Evolutionary conservation across 2,329 filamentous ascomycete genomes (phyloP).

Genomic region (Trichoderma koningii): DNA sequence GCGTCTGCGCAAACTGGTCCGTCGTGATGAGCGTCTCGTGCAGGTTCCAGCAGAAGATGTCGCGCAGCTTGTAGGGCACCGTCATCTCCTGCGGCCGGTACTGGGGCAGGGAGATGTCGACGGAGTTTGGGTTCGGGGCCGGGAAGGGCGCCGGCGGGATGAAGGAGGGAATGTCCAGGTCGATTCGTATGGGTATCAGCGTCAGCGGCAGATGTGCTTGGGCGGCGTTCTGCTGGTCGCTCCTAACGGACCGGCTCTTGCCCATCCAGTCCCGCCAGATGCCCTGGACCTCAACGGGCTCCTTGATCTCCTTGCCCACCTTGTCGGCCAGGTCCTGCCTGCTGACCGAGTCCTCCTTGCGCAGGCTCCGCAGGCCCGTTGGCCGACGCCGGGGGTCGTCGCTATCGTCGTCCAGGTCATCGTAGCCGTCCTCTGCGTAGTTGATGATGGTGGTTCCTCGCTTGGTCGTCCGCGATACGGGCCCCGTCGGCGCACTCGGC

Average conservation of each 20-base stretch:
- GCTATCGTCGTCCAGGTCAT: conserved; percentile 73
- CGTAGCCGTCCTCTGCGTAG: conserved; percentile 94
- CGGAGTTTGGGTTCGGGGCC: conserved; percentile 60
- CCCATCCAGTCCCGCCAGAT: conserved; percentile 97
- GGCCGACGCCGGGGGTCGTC: conserved; percentile 76
- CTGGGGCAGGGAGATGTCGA: conserved; percentile 73
- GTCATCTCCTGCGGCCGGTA: conserved; percentile 80
- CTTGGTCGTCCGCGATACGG: conserved; percentile 84
- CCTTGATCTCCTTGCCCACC: conserved; percentile 77
- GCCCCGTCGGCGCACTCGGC: conserved; percentile 65
- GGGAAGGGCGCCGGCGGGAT: conserved; percentile 66
- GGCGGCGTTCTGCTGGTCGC: conserved; percentile 62
- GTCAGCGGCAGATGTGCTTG: conserved; percentile 81
- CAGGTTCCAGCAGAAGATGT: conserved; percentile 97
- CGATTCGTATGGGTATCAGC: conserved; percentile 92
- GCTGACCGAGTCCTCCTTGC: conserved; percentile 70
- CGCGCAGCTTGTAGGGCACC: conserved; percentile 83
- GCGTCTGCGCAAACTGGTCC: conserved; percentile 87
- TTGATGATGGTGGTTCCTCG: conserved; percentile 95
- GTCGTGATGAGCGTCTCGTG: conserved; percentile 93
- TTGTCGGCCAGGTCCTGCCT: conserved; percentile 69
- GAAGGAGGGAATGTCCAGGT: conserved; percentile 85
- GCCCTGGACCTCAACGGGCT: conserved; percentile 81
- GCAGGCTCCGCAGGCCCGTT: conserved; percentile 79
- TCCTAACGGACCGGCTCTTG: conserved; percentile 60